Percentiles rank a stretch among this genome's conserved stretches.
These are phyloP conservation scores for Blastobotrys peoriensis DNA, from an alignment of 805 yeast genomes.

Conservation along the genomic window DNA sequence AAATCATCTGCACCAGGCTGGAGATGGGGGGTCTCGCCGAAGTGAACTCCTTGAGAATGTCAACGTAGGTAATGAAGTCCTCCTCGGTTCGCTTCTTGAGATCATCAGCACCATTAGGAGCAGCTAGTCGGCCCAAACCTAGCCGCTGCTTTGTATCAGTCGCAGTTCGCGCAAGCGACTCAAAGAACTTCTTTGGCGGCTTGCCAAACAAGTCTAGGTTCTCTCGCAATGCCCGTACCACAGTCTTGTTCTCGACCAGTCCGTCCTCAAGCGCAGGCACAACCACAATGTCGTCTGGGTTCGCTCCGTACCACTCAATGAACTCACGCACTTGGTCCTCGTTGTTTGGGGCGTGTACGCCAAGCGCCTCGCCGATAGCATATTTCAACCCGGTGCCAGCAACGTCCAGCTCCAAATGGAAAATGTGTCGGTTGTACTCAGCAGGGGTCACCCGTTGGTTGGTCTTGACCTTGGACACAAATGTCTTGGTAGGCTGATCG, in stretches of 20 bases:
- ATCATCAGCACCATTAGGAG: constrained; percentile 77
- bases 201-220: constrained; percentile 87
- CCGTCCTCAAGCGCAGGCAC: constrained; percentile 51
- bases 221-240: constrained; percentile 72
- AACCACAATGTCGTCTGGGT: constrained; percentile 61
- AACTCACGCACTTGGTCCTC: constrained; percentile 59
- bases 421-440: constrained; percentile 88
- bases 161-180: constrained; percentile 68
- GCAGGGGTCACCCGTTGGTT: constrained; percentile 86
- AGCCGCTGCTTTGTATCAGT: constrained; percentile 61
- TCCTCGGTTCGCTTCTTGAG: constrained; percentile 81
- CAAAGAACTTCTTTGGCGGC: constrained; percentile 93
- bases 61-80: constrained; percentile 74
- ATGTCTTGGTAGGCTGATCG: constrained; percentile 79
- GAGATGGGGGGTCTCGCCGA: constrained; percentile 73
- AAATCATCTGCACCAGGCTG: constrained; percentile 64
- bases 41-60: constrained; percentile 69
- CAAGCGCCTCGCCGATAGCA: constrained; percentile 94
- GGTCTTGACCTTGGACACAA: constrained; percentile 82
- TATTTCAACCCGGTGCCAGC: constrained; percentile 86
- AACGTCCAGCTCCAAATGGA: constrained; percentile 92
- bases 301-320: constrained; percentile 62
- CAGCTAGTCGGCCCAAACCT: constrained; percentile 54
- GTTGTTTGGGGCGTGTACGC: constrained; percentile 86
- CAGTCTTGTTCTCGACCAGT: constrained; percentile 66